Conservation (phyloP, 2,329 filamentous ascomycete genomes). For the Botrytis fragariae region DNA sequence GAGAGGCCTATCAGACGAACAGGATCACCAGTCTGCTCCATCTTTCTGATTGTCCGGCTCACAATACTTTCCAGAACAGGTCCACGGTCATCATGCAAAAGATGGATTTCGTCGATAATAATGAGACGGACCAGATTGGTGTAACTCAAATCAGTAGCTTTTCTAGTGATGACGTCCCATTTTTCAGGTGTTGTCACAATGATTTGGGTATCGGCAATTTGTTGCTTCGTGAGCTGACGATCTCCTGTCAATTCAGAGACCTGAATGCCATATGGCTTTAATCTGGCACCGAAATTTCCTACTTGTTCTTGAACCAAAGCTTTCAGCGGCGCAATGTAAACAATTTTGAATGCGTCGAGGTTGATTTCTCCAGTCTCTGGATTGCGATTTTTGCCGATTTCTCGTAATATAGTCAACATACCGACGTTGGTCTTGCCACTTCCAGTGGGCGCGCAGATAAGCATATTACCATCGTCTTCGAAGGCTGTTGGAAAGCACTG, state of each 20-base stretch:
- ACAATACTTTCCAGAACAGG: constrained; percentile 97
- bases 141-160: constrained; percentile 94
- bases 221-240: constrained; percentile 95
- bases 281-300: constrained; percentile 89
- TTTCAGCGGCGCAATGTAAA: constrained; percentile 95
- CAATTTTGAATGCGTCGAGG: constrained; percentile 95
- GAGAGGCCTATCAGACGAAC: constrained; percentile 90
- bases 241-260: constrained; percentile 97
- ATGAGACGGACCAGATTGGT: constrained; percentile 95
- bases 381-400: constrained; percentile 93
- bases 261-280: constrained; percentile 86
- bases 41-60: constrained; percentile 85
- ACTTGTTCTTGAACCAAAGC: constrained; percentile 97
- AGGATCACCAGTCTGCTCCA: constrained; percentile 89
- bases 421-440: constrained; percentile 98
- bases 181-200: constrained; percentile 99
- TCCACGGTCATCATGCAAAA: constrained; percentile 95
- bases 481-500: constrained; percentile 91
- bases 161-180: constrained; percentile 98
- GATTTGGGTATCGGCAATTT: constrained; percentile 95
- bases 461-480: constrained; percentile 92
- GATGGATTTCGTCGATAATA: constrained; percentile 96
- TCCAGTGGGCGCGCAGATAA: constrained; percentile 94
- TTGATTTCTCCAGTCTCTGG: constrained; percentile 89
- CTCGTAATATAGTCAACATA: constrained; percentile 93